phyloP scores from a whole-genome alignment of 345 rosid genomes.

The Citrus hindsii region DNA sequence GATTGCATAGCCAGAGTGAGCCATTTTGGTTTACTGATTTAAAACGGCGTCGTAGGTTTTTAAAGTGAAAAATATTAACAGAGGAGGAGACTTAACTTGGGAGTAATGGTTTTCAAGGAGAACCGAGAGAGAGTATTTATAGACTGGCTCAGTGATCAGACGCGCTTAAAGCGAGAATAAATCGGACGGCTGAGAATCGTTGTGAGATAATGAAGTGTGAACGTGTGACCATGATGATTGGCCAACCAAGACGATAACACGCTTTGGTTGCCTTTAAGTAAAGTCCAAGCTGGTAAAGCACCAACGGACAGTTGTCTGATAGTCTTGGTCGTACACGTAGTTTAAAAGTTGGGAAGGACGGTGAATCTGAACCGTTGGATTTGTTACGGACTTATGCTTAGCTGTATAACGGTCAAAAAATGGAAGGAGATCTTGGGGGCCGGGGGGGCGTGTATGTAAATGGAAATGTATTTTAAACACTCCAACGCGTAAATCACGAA shows the following conservation, averaged over 20 bases:
- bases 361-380: neutral
- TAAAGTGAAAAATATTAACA: too few relatives aligned
- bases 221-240: neutral
- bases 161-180: neutral
- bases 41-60: too few relatives aligned
- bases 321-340: neutral
- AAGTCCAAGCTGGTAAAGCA: neutral
- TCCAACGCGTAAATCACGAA: neutral
- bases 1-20: neutral
- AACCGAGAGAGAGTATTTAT: neutral
- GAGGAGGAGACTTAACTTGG: too few relatives aligned
- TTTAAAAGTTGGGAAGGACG: neutral
- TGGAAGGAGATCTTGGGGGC: neutral
- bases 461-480: neutral
- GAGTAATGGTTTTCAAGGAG: too few relatives aligned
- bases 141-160: neutral
- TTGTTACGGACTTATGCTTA: neutral
- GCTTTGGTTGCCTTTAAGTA: neutral
- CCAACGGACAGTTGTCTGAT: neutral
- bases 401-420: slow-evolving; percentile 8
- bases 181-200: neutral
- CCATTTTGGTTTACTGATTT: neutral
- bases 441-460: too few relatives aligned
- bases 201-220: neutral
- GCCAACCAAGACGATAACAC: neutral